Conservation (phyloP, 176 grass and related monocot species). For the maize (Zea mays) region Zm-B73-REFERENCE-NAM-5.0 NC_050099.1:21548001-21548500, state of each 20-base stretch:
- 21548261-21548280: background rate
- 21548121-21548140: conserved; percentile 49
- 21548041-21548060: background rate
- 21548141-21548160: conserved; percentile 49
- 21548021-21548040: background rate
- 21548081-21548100: conserved; percentile 47
- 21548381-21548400: conserved; percentile 47
- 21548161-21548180: conserved; percentile 57
- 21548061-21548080: conserved; percentile 27
- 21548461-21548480: conserved; percentile 70
- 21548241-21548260: background rate
- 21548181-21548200: conserved; percentile 62
- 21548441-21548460: conserved; percentile 58
- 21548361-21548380: conserved; percentile 62
- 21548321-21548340: background rate
- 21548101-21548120: conserved; percentile 40
- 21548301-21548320: background rate
- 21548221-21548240: conserved; percentile 59
- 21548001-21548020: background rate
- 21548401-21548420: conserved; percentile 69
- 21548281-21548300: background rate
- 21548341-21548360: background rate
- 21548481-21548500: conserved; percentile 43
- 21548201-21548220: conserved; percentile 20
- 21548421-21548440: conserved; percentile 60